phyloP scores from a whole-genome alignment of 225 moss, liverwort and hornwort genomes.

The Polytrichum formosum region DNA sequence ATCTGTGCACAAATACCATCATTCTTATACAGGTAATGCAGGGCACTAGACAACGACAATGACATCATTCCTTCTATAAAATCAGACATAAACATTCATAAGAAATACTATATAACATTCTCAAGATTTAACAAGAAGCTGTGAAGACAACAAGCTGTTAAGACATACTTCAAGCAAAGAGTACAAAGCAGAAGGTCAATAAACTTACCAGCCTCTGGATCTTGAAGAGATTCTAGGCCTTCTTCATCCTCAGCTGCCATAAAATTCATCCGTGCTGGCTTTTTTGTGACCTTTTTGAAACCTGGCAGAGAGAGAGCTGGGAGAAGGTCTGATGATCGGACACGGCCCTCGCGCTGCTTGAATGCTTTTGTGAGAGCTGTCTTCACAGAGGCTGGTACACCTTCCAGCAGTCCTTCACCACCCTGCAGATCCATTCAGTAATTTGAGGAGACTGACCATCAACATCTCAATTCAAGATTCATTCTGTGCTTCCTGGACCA shows the following conservation, averaged over 20 bases:
- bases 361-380: constrained; percentile 84
- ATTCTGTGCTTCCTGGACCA: no score
- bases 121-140: no score
- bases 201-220: constrained; percentile 34
- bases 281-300: constrained; percentile 62
- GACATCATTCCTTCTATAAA: not conserved
- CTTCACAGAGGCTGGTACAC: constrained; percentile 83
- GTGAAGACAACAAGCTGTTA: no score
- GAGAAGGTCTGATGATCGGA: constrained; percentile 72
- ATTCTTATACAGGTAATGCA: no score
- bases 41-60: not conserved
- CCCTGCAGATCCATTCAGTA: constrained; percentile 45
- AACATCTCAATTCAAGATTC: not conserved
- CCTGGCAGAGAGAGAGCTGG: constrained; percentile 73
- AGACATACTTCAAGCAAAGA: not conserved
- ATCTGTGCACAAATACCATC: not conserved
- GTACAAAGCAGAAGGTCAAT: constrained; percentile 2
- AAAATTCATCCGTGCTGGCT: constrained; percentile 71
- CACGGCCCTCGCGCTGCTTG: constrained; percentile 71
- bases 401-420: constrained; percentile 71
- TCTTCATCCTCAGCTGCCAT: constrained; percentile 48
- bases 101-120: not conserved
- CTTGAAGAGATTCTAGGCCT: constrained; percentile 33
- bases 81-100: not conserved
- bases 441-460: not conserved